Evolutionary conservation across 2,329 filamentous ascomycete genomes (phyloP).

Genomic region (Nigrospora sphaerica): DNA sequence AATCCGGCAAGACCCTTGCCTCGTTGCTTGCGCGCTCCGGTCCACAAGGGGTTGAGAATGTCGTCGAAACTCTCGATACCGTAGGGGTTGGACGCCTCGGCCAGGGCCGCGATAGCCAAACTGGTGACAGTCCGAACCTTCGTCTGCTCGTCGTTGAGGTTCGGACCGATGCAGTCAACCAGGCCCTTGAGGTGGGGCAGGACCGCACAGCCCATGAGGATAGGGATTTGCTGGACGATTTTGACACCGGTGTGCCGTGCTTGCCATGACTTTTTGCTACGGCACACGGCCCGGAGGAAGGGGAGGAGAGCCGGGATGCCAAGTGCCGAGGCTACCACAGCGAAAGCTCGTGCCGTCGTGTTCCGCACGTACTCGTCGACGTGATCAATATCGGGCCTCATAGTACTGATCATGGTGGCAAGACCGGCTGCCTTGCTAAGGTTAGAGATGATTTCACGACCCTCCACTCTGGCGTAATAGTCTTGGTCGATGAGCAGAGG

Average conservation of each 20-base stretch:
- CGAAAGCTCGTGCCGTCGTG: conserved; percentile 93
- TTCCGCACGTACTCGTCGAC: conserved; percentile 98
- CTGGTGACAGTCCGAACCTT: conserved; percentile 96
- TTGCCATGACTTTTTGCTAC: conserved; percentile 99
- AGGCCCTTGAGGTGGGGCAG: conserved; percentile 91
- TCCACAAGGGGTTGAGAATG: conserved; percentile 95
- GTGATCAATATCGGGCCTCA: conserved; percentile 98
- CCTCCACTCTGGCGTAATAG: conserved; percentile 97
- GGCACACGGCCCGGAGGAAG: conserved; percentile 90
- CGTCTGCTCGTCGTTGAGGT: conserved; percentile 94
- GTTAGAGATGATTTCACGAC: conserved; percentile 97
- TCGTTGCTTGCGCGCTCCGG: conserved; percentile 88
- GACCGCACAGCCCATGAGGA: conserved; percentile 96
- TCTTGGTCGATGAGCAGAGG: conserved; percentile 99
- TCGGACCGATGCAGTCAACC: conserved; percentile 92
- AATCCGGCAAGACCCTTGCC: conserved; percentile 95
- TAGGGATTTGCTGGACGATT: conserved; percentile 98
- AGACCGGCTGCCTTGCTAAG: conserved; percentile 93
- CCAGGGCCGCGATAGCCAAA: conserved; percentile 87
- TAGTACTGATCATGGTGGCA: conserved; percentile 98
- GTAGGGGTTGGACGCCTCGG: conserved; percentile 94
- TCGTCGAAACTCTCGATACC: conserved; percentile 99
- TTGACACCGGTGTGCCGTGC: conserved; percentile 97
- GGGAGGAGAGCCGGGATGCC: conserved; percentile 93
- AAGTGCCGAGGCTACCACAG: conserved; percentile 90